These are phyloP conservation scores for Arabidopsis thaliana DNA, from an alignment of 345 rosid genomes.

Conservation along the genomic window DNA sequence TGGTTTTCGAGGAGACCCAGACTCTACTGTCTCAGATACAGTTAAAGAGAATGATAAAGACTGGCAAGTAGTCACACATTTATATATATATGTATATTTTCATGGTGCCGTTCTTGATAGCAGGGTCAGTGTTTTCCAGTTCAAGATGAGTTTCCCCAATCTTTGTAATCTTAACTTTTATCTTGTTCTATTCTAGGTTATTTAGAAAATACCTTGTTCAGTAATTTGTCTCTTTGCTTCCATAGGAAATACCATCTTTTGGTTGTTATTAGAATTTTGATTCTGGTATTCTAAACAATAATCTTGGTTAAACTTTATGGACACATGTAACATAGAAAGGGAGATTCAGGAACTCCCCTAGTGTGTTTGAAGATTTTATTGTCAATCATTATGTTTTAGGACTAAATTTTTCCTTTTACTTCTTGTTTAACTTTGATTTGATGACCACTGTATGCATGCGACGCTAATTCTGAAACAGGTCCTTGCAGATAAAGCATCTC, in stretches of 20 bases:
- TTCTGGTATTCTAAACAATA: neutral
- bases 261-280: neutral
- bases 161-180: conserved; percentile 2
- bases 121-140: conserved; percentile 2
- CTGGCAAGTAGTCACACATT: conserved; percentile 45
- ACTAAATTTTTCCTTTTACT: neutral
- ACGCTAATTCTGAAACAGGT: conserved; percentile 44
- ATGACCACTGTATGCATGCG: conserved; percentile 29
- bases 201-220: neutral
- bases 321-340: neutral
- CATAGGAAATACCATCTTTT: neutral
- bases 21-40: conserved; percentile 63
- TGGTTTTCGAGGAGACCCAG: conserved; percentile 65
- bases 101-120: conserved; percentile 8
- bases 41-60: conserved; percentile 48
- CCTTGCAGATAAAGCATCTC: conserved; percentile 49
- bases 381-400: neutral
- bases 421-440: conserved; percentile 27
- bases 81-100: conserved; percentile 38
- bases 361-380: neutral
- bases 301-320: neutral
- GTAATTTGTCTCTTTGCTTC: conserved; percentile 8
- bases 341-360: neutral
- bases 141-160: neutral
- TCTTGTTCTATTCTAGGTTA: neutral